Percentiles rank a stretch among this genome's conserved stretches.
Evolutionary conservation across 176 grass and related monocot species (phyloP).

Genomic region (Cenchrus fungigraminus): DNA sequence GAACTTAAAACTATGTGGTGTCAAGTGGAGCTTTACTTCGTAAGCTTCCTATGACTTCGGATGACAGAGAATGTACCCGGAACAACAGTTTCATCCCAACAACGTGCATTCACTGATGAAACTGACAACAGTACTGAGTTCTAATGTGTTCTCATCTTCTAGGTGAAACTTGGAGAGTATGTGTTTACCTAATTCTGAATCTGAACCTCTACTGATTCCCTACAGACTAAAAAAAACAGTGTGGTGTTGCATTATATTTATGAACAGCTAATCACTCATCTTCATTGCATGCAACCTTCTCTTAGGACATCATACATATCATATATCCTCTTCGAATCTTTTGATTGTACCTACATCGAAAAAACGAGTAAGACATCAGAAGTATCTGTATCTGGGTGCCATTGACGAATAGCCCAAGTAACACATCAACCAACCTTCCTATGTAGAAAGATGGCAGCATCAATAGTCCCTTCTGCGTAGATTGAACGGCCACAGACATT

Average conservation of each 20-base stretch:
- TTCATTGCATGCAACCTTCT: constrained; percentile 65
- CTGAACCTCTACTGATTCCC: constrained; percentile 4
- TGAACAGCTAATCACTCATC: neutral
- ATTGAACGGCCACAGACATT: constrained; percentile 88
- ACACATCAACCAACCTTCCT: constrained; percentile 60
- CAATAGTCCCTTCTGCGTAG: constrained; percentile 81
- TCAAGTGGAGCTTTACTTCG: too few relatives aligned
- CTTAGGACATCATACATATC: constrained; percentile 82
- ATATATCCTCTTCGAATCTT: constrained; percentile 77
- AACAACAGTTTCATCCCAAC: too few relatives aligned
- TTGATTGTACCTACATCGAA: constrained; percentile 67
- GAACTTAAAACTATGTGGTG: too few relatives aligned
- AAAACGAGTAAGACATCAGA: neutral
- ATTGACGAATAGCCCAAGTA: neutral
- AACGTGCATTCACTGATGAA: too few relatives aligned
- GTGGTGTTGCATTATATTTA: neutral
- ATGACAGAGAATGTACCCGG: too few relatives aligned
- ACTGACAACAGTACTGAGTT: too few relatives aligned
- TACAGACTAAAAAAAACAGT: neutral
- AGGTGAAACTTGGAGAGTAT: too few relatives aligned
- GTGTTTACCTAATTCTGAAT: too few relatives aligned
- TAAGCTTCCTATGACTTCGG: too few relatives aligned
- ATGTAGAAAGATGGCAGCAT: constrained; percentile 79
- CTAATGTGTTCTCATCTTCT: too few relatives aligned
- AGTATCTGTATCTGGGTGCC: neutral